Base-by-base conservation (phyloP, 2,329 filamentous ascomycete species). In the Helminthosporium solani region DNA sequence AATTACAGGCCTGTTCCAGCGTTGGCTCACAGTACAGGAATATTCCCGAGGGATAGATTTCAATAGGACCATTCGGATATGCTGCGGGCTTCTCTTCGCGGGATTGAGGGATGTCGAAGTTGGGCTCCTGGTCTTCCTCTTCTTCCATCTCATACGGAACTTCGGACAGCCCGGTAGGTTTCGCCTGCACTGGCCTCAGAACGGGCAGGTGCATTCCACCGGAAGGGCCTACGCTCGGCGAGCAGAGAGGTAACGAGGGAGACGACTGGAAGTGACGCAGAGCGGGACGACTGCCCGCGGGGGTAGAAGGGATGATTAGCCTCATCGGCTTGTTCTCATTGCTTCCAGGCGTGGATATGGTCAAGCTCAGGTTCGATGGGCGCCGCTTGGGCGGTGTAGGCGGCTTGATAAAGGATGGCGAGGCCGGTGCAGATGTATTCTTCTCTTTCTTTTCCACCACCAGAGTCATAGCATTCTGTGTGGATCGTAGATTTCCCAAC, bases 1-100 rank as follows among this genome's bases (percentile, higher is more conserved):
- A 95, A 27, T 81, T 78, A 9, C 85, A 78, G 2, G 88, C 88
- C 64, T 91, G 86, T 33, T 90, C 85, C 0, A 84, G 84, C 1
- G 85, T 88, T 0, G 88, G 88, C 64, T 95, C 88, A 33, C 88
- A 75, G 60, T 91, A 95, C 0, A 94, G 77, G 62, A 84, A 90
- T 7, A 95, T 83, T 35, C 85, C 81, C 47, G 88, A 85, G 43
- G 83, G 84, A 56, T 92, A 91, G 40, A 95, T 91, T 56, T 87
- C 84, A 43, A 92, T 86, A 0, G 88, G 89, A 0, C 88, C 88
- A 54, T 90, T 81, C 0, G 88, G 88, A 63, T 95, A 95, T 1
- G 87, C 87, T 14, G 88, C 87, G 0, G 87, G 87, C 71, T 91
- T 91, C 54, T 80, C 80, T 59, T 83, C 81, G 23, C 77, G 75